phyloP scores from a whole-genome alignment of 768 basidiomycete species.

The Boletus sensibilis region DNA sequence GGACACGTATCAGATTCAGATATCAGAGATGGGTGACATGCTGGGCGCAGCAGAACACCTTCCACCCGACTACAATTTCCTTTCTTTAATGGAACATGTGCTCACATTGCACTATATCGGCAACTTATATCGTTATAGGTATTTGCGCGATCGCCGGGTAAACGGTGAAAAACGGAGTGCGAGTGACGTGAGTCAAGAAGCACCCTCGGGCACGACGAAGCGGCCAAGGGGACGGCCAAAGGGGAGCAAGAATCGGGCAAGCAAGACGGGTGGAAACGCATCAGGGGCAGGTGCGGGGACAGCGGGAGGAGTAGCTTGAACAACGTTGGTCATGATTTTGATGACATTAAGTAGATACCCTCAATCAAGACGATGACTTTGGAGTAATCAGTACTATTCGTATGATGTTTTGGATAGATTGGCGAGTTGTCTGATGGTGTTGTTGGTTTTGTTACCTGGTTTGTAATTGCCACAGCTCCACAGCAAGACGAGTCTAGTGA shows the following conservation, averaged over 20 bases:
- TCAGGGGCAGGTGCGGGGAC: constrained; percentile 10
- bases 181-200: constrained; percentile 32
- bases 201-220: constrained; percentile 36
- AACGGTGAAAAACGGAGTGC: constrained; percentile 42
- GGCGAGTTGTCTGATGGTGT: too few relatives aligned
- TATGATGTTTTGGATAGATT: background rate
- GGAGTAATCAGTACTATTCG: too few relatives aligned
- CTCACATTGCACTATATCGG: constrained; percentile 16
- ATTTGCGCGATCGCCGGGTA: constrained; percentile 60
- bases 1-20: background rate
- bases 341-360: constrained; percentile 11
- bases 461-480: too few relatives aligned
- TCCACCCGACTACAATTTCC: background rate
- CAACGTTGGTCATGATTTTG: background rate
- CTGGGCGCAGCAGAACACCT: background rate
- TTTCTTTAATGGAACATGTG: constrained; percentile 10
- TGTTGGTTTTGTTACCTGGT: too few relatives aligned
- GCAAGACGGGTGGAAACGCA: constrained; percentile 18
- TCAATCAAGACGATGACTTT: background rate
- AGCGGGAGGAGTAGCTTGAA: constrained; percentile 1
- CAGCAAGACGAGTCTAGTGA: too few relatives aligned
- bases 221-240: constrained; percentile 66
- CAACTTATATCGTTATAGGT: constrained; percentile 38
- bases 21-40: background rate
- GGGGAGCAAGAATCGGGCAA: constrained; percentile 59